Evolutionary conservation across 78 protist species (phyloP), one percentile per base, ranked within the genome.

Genomic region (Dictyostelium intermedium): DNA sequence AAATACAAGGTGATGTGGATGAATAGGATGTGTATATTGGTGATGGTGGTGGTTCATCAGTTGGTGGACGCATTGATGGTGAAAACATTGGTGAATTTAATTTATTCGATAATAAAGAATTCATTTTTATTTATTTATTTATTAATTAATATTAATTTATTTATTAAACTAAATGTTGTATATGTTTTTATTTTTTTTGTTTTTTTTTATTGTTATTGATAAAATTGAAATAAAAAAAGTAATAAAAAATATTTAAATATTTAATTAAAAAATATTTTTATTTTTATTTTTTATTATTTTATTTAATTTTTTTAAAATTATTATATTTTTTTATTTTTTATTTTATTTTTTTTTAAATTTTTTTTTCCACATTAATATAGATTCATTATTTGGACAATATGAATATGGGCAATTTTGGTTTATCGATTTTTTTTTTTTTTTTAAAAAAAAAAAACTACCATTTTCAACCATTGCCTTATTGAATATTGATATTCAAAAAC

Each of bases 31-130:
- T 37, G 10, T n/a, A 72, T 14, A 76, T 5, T 76, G 92, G 84
- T 74, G 92, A 73, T 18, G 92, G 72, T 85, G 92, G 84, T 53
- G 92, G 92, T 35, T 81, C 78, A 32, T 81, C 83, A 74, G 79
- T 85, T 23, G 50, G 61, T 27, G 84, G 25, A 76, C 56, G 43
- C 27, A 72, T 27, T 27, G 39, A 20, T 76, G 92, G 92, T 74
- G 92, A 85, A 76, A 73, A 85, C 20, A 74, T 53, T 74, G 92
- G 92, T 74, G 92, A 85, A 27, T 37, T 45, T 32, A 35, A 32
- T 63, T 66, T 39, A 30, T 39, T 85, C 7, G 35, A 41, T 85
- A 37, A 70, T 23, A 20, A 41, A 47, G 27, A 32, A 13, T 9
- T 85, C 61, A 39, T 72, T 72, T 85, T 70, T 73, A 27, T 13